These are phyloP conservation scores for Pseudogymnoascus sp. DNA, from an alignment of 2,329 filamentous ascomycete genomes.

Conservation along the genomic window DNA sequence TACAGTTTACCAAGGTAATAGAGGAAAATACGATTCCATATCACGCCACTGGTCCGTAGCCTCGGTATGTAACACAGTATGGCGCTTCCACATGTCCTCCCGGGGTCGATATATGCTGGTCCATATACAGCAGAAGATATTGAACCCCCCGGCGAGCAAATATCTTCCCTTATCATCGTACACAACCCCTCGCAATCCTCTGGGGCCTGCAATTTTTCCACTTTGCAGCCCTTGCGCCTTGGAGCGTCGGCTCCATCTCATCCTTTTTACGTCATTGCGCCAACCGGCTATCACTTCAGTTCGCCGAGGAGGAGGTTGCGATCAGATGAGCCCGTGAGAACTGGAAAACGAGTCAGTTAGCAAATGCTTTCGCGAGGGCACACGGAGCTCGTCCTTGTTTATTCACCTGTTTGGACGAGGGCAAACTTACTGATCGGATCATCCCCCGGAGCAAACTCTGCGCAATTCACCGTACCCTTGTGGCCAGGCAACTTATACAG, in stretches of 20 bases:
- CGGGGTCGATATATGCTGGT: not conserved
- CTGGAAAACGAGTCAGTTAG: slow-evolving; percentile 37
- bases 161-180: not conserved
- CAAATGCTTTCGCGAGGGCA: not conserved
- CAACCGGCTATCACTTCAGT: slow-evolving; percentile 47
- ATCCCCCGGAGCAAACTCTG: slow-evolving; percentile 75
- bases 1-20: not conserved
- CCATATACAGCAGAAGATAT: not conserved
- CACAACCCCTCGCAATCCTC: not conserved
- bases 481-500: slow-evolving; percentile 93
- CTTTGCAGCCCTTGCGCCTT: slow-evolving; percentile 3
- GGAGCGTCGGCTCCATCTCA: not conserved
- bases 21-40: not conserved
- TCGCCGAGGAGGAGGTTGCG: slow-evolving; percentile 77
- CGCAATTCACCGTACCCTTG: slow-evolving; percentile 90
- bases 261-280: not conserved
- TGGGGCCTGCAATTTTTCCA: not conserved
- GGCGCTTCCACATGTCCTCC: not conserved
- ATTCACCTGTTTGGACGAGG: not conserved
- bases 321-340: slow-evolving; percentile 86
- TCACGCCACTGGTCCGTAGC: not conserved
- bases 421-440: slow-evolving; percentile 75
- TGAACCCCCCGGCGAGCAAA: not conserved
- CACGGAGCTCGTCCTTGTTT: not conserved
- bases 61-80: not conserved